These are phyloP conservation scores for Pichia sp. DNA, from an alignment of 1,139 yeast species.

Conservation along the genomic window DNA sequence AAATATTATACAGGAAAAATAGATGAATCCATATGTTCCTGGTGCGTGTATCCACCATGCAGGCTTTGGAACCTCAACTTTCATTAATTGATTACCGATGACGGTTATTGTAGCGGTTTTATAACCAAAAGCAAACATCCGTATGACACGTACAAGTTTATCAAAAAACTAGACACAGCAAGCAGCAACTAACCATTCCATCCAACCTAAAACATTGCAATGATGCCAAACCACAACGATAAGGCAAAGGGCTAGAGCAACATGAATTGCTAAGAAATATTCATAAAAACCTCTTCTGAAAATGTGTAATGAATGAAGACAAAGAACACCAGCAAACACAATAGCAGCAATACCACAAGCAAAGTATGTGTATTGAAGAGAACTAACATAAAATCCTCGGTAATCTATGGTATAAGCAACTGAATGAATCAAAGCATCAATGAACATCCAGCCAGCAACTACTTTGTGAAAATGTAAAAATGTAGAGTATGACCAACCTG, in stretches of 20 bases:
- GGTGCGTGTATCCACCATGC: conserved; percentile 32
- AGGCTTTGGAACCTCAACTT: conserved; percentile 40
- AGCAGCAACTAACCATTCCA: conserved; percentile 41
- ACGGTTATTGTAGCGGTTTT: conserved; percentile 25
- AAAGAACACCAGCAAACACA: conserved; percentile 38
- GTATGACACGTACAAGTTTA: conserved; percentile 34
- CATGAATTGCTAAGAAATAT: conserved; percentile 36
- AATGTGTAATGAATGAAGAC: conserved; percentile 41
- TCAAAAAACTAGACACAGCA: conserved; percentile 38
- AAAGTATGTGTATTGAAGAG: conserved; percentile 32
- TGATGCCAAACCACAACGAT: conserved; percentile 41
- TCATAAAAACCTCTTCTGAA: conserved; percentile 48
- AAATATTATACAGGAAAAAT: conserved; percentile 19
- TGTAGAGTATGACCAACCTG: conserved; percentile 5
- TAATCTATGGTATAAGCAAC: conserved; percentile 1
- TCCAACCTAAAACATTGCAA: conserved; percentile 38
- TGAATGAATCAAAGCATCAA: conserved; percentile 4
- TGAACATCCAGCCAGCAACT: conserved; percentile 4
- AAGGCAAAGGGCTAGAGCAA: conserved; percentile 35
- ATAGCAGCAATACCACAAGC: conserved; percentile 37
- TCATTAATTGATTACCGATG: conserved; percentile 37
- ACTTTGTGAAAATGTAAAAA: conserved; percentile 5
- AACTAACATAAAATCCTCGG: conserved; percentile 10
- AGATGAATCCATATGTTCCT: conserved; percentile 47
- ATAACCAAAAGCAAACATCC: conserved; percentile 37